Percentiles rank a stretch among this genome's conserved stretches.
Conservation (phyloP, 495 filamentous ascomycete species). For the Penicillium longicatenatum region DNA sequence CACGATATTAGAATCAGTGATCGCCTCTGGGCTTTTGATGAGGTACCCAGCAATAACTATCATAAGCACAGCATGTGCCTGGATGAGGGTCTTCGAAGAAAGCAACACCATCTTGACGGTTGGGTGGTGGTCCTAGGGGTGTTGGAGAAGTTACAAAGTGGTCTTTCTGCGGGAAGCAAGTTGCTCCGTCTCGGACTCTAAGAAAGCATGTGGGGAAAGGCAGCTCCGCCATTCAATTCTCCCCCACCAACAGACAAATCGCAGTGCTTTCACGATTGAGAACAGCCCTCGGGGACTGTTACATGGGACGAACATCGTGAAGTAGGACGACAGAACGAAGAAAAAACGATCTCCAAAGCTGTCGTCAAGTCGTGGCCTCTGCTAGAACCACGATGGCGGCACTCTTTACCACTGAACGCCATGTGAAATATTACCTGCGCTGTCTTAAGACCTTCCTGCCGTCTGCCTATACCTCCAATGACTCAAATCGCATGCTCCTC, state of each 20-base stretch:
- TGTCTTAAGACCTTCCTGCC: constrained; percentile 84
- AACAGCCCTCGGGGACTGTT: neutral
- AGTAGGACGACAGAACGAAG: neutral
- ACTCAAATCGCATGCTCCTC: constrained; percentile 85
- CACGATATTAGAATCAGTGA: constrained; percentile 79
- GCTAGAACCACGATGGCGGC: constrained; percentile 33
- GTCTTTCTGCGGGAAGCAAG: neutral
- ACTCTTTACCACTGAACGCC: constrained; percentile 66
- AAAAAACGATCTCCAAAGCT: neutral
- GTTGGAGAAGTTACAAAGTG: constrained; percentile 7
- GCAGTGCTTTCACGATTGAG: neutral
- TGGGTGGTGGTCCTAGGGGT: constrained; percentile 1
- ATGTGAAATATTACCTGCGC: constrained; percentile 91
- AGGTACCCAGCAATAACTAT: constrained; percentile 81
- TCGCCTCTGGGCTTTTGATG: constrained; percentile 64
- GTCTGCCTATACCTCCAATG: constrained; percentile 76
- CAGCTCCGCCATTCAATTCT: constrained; percentile 15
- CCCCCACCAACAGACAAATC: constrained; percentile 12
- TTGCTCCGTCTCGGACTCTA: neutral
- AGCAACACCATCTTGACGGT: constrained; percentile 69
- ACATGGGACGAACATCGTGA: neutral
- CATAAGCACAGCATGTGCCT: constrained; percentile 78
- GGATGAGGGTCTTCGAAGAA: constrained; percentile 74
- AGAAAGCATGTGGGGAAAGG: constrained; percentile 24
- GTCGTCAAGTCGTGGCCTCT: neutral